Percentiles rank a stretch among this genome's conserved stretches.
Evolutionary conservation across 208 protist genomes (phyloP).

Genomic region (Leishmania turanica): DNA sequence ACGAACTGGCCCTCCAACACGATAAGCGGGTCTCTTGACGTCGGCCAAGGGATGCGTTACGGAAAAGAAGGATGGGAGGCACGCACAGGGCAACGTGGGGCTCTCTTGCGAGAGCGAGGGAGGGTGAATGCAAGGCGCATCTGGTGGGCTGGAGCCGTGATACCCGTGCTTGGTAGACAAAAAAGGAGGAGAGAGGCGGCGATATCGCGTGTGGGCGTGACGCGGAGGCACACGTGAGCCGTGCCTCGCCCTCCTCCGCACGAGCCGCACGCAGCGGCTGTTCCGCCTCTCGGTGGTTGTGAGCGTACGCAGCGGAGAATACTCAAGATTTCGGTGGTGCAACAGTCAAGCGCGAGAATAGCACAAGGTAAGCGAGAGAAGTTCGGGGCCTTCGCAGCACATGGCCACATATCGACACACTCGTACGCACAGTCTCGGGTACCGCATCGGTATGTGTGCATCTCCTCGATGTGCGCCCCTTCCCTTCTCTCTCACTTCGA

Average conservation of each 20-base stretch:
- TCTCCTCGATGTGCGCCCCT: neutral
- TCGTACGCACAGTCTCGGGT: neutral
- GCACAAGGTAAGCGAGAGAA: neutral
- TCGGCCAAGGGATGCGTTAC: neutral
- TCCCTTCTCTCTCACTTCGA: neutral
- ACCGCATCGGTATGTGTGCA: neutral
- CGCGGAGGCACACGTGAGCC: neutral
- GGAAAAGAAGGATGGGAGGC: neutral
- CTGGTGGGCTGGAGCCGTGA: neutral
- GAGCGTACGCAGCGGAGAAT: neutral
- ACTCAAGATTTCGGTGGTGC: neutral
- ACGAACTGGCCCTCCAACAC: neutral
- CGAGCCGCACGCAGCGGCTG: neutral
- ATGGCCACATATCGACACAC: neutral
- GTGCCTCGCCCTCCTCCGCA: neutral
- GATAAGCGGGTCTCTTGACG: neutral
- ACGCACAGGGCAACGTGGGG: neutral
- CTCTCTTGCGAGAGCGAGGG: neutral
- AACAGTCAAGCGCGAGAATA: neutral
- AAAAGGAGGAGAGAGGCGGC: neutral
- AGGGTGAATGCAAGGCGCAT: neutral
- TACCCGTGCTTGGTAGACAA: neutral
- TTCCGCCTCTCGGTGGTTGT: neutral
- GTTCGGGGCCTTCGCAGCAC: neutral
- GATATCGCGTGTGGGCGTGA: neutral